Conservation (phyloP, 805 yeast species). For the Candida manassasensis region DNA sequence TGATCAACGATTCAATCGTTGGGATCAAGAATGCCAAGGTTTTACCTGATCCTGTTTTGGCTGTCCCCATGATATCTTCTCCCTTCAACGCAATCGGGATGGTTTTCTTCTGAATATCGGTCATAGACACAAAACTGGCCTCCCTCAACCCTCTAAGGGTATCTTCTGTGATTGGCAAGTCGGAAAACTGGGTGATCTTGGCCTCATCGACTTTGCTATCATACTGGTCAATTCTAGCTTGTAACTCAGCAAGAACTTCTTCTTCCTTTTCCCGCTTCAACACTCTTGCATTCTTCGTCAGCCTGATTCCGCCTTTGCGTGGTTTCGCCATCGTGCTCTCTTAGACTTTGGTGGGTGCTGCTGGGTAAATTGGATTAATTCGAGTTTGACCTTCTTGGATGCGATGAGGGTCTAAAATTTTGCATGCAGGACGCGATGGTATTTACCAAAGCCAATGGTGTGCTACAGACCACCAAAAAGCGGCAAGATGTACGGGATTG, state of each 20-base stretch:
- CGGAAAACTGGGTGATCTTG: slow-evolving; percentile 49
- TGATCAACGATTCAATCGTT: slow-evolving; percentile 61
- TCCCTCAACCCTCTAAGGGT: slow-evolving; percentile 71
- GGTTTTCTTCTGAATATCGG: slow-evolving; percentile 80
- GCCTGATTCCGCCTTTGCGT: slow-evolving; percentile 13
- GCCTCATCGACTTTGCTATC: slow-evolving; percentile 37
- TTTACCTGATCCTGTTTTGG: slow-evolving; percentile 88
- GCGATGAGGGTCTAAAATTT: no score
- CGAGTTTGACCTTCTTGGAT: no score
- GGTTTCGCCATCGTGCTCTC: slow-evolving; percentile 15
- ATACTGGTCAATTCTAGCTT: slow-evolving; percentile 47
- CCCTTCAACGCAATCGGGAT: slow-evolving; percentile 76
- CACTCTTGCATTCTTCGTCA: slow-evolving; percentile 13
- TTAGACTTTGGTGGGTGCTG: no score
- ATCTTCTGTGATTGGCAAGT: slow-evolving; percentile 66
- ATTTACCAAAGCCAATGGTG: no score
- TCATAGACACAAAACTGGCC: slow-evolving; percentile 72
- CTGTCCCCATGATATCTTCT: slow-evolving; percentile 78
- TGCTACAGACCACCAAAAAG: no score
- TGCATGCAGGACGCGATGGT: no score
- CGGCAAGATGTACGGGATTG: no score
- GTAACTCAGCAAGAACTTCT: slow-evolving; percentile 39
- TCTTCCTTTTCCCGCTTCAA: slow-evolving; percentile 26
- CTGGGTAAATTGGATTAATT: no score
- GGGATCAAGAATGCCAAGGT: slow-evolving; percentile 86